phyloP scores from a whole-genome alignment of 139 green algal genomes.

The Tetradesmus lagerheimii region DNA sequence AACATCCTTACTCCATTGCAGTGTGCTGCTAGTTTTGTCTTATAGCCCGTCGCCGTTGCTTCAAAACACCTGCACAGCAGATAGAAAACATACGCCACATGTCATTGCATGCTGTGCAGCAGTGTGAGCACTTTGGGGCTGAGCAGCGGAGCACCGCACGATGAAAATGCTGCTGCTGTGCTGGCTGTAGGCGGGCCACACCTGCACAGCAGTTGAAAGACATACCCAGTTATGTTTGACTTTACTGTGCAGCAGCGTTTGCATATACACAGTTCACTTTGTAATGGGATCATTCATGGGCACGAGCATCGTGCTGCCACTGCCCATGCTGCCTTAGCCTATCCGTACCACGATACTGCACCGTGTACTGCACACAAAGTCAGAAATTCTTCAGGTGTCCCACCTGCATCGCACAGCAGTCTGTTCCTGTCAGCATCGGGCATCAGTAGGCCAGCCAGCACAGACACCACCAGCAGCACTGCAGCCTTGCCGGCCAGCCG shows the following conservation, averaged over 20 bases:
- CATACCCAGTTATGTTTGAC: not conserved
- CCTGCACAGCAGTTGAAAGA: not conserved
- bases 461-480: conserved; percentile 29
- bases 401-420: not conserved
- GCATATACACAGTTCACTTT: too few relatives aligned
- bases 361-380: too few relatives aligned
- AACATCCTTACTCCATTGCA: too few relatives aligned
- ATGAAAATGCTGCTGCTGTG: not conserved
- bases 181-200: conserved; percentile 20
- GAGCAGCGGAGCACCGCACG: not conserved
- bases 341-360: too few relatives aligned
- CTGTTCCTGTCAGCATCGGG: not conserved
- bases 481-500: conserved; percentile 7
- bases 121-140: not conserved
- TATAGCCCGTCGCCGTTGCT: too few relatives aligned
- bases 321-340: too few relatives aligned
- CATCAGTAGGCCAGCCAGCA: conserved; percentile 22
- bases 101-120: not conserved
- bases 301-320: too few relatives aligned
- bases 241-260: not conserved
- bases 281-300: too few relatives aligned
- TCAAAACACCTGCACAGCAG: conserved; percentile 26
- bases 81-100: not conserved
- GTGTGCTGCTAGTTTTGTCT: too few relatives aligned
- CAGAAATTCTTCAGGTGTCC: not conserved